phyloP scores from a whole-genome alignment of 768 basidiomycete genomes.

The Leucosporidium creatinivorum region DNA sequence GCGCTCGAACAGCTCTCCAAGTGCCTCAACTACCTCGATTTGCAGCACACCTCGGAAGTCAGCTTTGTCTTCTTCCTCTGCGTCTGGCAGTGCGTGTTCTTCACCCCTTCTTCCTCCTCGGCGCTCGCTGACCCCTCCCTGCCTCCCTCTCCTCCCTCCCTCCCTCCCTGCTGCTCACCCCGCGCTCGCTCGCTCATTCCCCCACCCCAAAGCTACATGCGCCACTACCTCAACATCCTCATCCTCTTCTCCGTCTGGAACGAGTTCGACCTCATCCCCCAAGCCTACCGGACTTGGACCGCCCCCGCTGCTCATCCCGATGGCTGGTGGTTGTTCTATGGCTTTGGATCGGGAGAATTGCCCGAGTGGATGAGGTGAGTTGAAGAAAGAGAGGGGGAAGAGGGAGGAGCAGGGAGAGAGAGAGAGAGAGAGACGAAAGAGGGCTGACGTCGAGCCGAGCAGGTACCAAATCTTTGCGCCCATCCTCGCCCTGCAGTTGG shows the following conservation, averaged over 20 bases:
- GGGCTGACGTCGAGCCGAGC: too few species aligned
- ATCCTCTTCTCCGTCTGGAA: slow-evolving; percentile 83
- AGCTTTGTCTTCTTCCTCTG: slow-evolving; percentile 35
- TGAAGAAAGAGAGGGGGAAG: neutral
- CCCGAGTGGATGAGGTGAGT: slow-evolving; percentile 49
- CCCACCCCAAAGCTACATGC: slow-evolving; percentile 62
- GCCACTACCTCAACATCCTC: slow-evolving; percentile 77
- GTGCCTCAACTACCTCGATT: slow-evolving; percentile 75
- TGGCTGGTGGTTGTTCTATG: slow-evolving; percentile 57
- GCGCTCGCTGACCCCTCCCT: neutral
- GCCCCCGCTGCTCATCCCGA: slow-evolving; percentile 41
- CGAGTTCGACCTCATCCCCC: slow-evolving; percentile 71
- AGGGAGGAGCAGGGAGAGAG: neutral
- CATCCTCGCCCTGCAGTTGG: slow-evolving; percentile 62
- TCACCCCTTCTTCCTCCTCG: neutral
- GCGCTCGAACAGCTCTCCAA: slow-evolving; percentile 61
- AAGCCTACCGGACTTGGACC: slow-evolving; percentile 40
- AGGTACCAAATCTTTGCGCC: slow-evolving; percentile 70
- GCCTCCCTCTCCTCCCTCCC: neutral
- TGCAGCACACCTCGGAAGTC: slow-evolving; percentile 56
- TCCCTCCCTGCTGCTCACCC: neutral
- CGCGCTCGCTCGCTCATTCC: neutral
- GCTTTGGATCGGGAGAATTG: slow-evolving; percentile 44
- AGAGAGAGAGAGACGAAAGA: neutral
- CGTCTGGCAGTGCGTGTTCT: slow-evolving; percentile 32